A percentile compares a stretch with the other conserved stretches of the same genome.
These are phyloP conservation scores for Macrotyloma uniflorum DNA, from an alignment of 306 rosid genomes.

Conservation along the genomic window DNA sequence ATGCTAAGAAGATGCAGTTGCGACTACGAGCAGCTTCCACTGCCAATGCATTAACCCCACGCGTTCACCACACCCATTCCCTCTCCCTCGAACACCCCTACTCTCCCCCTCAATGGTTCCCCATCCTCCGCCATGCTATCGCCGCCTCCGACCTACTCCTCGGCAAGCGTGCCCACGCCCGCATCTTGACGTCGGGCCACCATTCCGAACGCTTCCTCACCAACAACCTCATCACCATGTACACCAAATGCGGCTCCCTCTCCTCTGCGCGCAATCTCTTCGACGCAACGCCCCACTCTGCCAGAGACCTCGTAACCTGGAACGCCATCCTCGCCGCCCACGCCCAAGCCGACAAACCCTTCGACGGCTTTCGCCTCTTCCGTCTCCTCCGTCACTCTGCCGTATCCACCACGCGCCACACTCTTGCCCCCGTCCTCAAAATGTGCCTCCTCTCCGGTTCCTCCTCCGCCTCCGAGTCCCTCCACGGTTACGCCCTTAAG, in stretches of 20 bases:
- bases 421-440: conserved; percentile 75
- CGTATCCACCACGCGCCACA: conserved; percentile 55
- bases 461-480: conserved; percentile 56
- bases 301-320: conserved; percentile 78
- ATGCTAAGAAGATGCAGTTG: conserved; percentile 39
- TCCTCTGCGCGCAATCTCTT: conserved; percentile 69
- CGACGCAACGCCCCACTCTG: conserved; percentile 51
- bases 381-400: conserved; percentile 56
- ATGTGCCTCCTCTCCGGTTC: conserved; percentile 53
- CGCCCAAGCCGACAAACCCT: conserved; percentile 49
- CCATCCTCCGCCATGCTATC: conserved; percentile 70
- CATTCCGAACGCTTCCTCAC: conserved; percentile 51
- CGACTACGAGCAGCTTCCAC: conserved; percentile 39
- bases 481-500: conserved; percentile 73
- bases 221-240: conserved; percentile 81
- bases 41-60: not conserved
- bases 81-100: not conserved
- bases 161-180: conserved; percentile 68
- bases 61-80: not conserved
- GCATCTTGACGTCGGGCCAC: conserved; percentile 53
- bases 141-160: conserved; percentile 54
- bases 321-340: conserved; percentile 73
- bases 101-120: conserved; percentile 54
- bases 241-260: conserved; percentile 66
- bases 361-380: conserved; percentile 60